Conservation (phyloP, 163 green algal species). For the Volvox carteri region DNA sequence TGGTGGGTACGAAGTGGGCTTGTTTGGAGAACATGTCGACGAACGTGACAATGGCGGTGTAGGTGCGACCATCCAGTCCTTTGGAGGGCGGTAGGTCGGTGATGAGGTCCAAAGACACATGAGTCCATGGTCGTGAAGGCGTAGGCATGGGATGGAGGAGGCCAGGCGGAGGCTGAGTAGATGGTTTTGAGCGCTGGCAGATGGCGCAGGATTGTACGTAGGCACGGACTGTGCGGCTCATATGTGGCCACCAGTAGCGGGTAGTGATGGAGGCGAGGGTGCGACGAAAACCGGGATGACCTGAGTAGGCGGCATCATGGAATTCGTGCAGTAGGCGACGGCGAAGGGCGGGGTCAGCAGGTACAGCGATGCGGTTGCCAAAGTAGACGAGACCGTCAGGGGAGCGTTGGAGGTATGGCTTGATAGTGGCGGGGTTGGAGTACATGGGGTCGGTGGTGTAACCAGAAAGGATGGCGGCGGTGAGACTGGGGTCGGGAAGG, state of each 20-base stretch:
- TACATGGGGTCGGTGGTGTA: no score
- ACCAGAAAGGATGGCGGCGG: no score
- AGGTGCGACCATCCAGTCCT: no score
- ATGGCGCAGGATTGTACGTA: neutral
- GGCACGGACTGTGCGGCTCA: neutral
- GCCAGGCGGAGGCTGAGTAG: neutral
- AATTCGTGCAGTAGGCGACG: conserved; percentile 58
- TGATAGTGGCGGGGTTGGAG: no score
- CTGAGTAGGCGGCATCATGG: conserved; percentile 62
- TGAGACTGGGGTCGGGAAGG: no score
- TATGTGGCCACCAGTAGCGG: no score
- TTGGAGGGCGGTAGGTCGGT: neutral
- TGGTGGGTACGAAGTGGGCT: neutral
- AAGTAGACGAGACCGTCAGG: conserved; percentile 54
- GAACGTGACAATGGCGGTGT: neutral
- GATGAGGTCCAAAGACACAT: no score
- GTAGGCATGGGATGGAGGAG: neutral
- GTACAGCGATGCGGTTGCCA: conserved; percentile 53
- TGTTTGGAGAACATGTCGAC: neutral
- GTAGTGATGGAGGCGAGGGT: no score
- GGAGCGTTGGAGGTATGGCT: no score
- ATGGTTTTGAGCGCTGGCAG: neutral
- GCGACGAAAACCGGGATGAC: conserved; percentile 63
- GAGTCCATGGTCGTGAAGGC: neutral
- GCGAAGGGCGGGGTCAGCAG: no score